Conservation (phyloP, 192 early-diverging fungal species). For the Irineochytrium annulatum region DNA sequence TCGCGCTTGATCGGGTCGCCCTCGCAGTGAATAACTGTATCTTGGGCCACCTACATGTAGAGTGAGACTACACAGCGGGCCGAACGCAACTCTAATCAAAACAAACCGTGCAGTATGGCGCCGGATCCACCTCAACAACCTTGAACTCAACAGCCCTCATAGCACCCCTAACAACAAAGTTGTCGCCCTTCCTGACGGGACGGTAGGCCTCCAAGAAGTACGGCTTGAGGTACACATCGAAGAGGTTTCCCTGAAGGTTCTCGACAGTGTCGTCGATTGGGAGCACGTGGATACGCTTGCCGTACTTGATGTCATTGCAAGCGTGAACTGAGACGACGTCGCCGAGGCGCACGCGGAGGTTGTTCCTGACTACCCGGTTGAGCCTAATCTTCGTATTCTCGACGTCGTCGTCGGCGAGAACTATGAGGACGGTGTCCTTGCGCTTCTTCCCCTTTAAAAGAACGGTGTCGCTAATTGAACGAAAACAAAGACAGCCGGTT, state of each 20-base stretch:
- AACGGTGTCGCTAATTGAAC: slow-evolving; percentile 68
- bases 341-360: slow-evolving; percentile 91
- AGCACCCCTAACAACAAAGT: slow-evolving; percentile 88
- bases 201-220: slow-evolving; percentile 98
- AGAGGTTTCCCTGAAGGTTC: slow-evolving; percentile 94
- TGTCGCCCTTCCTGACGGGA: slow-evolving; percentile 91
- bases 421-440: slow-evolving; percentile 92
- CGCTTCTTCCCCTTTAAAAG: slow-evolving; percentile 98
- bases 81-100: slow-evolving; percentile 1
- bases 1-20: slow-evolving; percentile 99
- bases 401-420: slow-evolving; percentile 84
- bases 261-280: slow-evolving; percentile 98
- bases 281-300: slow-evolving; percentile 91
- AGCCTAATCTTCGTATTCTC: slow-evolving; percentile 91
- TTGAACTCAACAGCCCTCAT: slow-evolving; percentile 99
- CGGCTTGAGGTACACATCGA: slow-evolving; percentile 96
- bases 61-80: slow-evolving; percentile 3
- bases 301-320: slow-evolving; percentile 96
- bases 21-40: slow-evolving; percentile 97
- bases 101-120: slow-evolving; percentile 94
- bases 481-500: not conserved
- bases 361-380: slow-evolving; percentile 93
- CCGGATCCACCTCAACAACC: slow-evolving; percentile 91
- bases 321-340: slow-evolving; percentile 95
- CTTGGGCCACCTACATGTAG: slow-evolving; percentile 76